Percentiles rank a stretch among this genome's conserved stretches.
phyloP scores from a whole-genome alignment of 1,284 basidiomycete species.

The Papiliotrema fonsecae region DNA sequence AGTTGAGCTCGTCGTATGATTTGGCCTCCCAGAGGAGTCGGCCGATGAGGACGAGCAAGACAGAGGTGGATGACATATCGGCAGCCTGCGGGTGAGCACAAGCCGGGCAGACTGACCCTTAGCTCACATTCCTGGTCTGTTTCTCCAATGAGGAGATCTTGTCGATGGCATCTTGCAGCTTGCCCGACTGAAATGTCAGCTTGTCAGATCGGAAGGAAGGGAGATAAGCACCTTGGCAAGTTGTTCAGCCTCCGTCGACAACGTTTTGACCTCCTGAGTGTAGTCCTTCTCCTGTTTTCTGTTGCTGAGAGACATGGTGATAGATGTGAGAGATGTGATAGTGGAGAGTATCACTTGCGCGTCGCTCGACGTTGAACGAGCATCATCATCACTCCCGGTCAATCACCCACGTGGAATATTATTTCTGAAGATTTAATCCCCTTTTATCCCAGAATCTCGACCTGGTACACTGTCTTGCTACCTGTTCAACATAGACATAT shows the following conservation, averaged over 20 bases:
- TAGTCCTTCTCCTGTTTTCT: conserved; percentile 56
- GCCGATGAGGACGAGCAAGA: conserved; percentile 69
- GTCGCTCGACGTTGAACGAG: neutral
- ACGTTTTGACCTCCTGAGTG: conserved; percentile 51
- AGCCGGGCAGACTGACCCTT: neutral
- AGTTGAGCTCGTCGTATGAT: conserved; percentile 67
- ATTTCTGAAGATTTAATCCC: conserved; percentile 6
- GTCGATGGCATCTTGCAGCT: conserved; percentile 80
- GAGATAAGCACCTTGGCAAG: conserved; percentile 47
- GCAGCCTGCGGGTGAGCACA: conserved; percentile 62
- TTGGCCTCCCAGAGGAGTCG: conserved; percentile 62
- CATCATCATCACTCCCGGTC: neutral
- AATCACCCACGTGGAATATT: conserved; percentile 7
- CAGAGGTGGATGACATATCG: conserved; percentile 83
- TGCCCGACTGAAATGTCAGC: conserved; percentile 49
- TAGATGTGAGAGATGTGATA: neutral
- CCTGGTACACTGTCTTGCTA: neutral
- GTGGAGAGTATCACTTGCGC: neutral
- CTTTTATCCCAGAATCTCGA: conserved; percentile 12
- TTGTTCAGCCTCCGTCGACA: conserved; percentile 49
- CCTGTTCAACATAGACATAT: neutral
- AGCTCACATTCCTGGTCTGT: conserved; percentile 84
- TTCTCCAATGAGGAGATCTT: conserved; percentile 88
- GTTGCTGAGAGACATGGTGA: conserved; percentile 34
- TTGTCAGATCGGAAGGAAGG: neutral